Evolutionary conservation across 2,329 filamentous ascomycete genomes (phyloP).

Genomic region (Helminthosporium solani): DNA sequence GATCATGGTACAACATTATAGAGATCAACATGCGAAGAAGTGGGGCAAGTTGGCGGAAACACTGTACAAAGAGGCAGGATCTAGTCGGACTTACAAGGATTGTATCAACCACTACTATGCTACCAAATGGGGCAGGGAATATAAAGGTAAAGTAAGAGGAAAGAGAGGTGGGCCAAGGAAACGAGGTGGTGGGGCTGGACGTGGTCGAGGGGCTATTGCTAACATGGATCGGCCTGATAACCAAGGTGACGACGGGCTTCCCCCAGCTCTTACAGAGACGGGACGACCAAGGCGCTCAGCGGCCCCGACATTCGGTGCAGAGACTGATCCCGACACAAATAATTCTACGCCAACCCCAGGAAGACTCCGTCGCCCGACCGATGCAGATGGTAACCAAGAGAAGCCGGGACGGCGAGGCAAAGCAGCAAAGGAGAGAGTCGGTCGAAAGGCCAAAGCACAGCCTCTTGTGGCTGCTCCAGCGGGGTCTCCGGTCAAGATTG

Average conservation of each 20-base stretch:
- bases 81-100: constrained; percentile 69
- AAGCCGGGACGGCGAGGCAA: constrained; percentile 47
- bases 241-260: constrained; percentile 41
- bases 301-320: constrained; percentile 69
- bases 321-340: constrained; percentile 60
- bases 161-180: constrained; percentile 27
- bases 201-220: constrained; percentile 60
- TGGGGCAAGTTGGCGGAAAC: constrained; percentile 75
- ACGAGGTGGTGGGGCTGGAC: constrained; percentile 43
- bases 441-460: constrained; percentile 45
- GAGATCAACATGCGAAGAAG: constrained; percentile 72
- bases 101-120: constrained; percentile 87
- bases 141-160: constrained; percentile 68
- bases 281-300: constrained; percentile 54
- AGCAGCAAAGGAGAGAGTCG: constrained; percentile 38
- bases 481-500: constrained; percentile 38
- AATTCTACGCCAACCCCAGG: constrained; percentile 32
- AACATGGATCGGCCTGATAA: constrained; percentile 44
- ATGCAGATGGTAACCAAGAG: constrained; percentile 35
- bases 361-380: constrained; percentile 38
- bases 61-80: constrained; percentile 49
- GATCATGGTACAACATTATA: constrained; percentile 71
- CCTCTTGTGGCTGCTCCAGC: constrained; percentile 42
- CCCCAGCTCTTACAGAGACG: constrained; percentile 47
- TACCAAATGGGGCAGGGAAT: constrained; percentile 71